Evolutionary conservation across 805 yeast genomes (phyloP).

Genomic region (Candida orba): DNA sequence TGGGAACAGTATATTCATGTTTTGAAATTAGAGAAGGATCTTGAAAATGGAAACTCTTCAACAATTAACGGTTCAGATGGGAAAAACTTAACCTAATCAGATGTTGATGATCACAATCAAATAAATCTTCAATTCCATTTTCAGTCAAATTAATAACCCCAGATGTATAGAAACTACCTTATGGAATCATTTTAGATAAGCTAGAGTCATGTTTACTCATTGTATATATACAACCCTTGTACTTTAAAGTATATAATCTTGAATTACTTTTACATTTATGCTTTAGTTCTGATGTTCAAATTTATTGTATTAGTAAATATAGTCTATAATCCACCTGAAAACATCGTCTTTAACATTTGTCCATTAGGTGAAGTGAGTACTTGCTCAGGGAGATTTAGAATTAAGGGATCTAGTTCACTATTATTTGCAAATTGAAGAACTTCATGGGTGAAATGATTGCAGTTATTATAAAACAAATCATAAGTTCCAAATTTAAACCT

Average conservation of each 20-base stretch:
- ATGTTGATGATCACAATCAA: no score
- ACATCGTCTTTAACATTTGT: constrained; percentile 35
- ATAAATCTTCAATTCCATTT: no score
- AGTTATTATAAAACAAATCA: constrained; percentile 55
- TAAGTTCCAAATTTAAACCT: constrained; percentile 35
- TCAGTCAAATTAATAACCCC: no score
- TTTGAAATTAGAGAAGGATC: constrained; percentile 28
- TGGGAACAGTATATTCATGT: constrained; percentile 35
- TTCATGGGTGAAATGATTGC: constrained; percentile 61
- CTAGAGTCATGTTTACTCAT: no score
- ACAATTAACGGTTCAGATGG: background rate
- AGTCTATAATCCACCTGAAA: constrained; percentile 14
- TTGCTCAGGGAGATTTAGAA: constrained; percentile 43
- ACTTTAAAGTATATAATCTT: no score
- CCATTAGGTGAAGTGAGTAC: constrained; percentile 47
- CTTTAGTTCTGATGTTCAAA: background rate
- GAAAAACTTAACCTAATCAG: no score
- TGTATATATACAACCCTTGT: no score
- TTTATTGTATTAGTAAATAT: no score
- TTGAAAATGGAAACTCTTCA: constrained; percentile 5
- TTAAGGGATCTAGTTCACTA: constrained; percentile 44
- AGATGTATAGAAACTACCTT: no score
- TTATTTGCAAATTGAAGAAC: constrained; percentile 52
- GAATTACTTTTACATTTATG: no score
- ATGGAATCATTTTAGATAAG: no score